A percentile compares a stretch with the other conserved stretches of the same genome.
These are phyloP conservation scores for Penicillium vulpinum DNA, from an alignment of 2,329 filamentous ascomycete species.

Conservation along the genomic window DNA sequence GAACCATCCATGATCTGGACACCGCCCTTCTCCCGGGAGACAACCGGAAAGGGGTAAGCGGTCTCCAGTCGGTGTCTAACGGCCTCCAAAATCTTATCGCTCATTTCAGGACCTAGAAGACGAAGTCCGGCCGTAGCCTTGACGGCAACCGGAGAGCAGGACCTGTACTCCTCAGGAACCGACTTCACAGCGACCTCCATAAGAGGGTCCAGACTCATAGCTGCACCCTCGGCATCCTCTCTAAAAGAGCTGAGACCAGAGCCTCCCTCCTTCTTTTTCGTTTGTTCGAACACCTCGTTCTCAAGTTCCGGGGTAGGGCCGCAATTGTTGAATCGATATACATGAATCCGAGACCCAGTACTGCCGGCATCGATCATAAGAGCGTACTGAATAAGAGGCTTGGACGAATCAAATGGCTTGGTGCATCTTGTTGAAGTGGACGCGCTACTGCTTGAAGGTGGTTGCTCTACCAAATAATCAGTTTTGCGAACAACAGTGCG, in stretches of 20 bases:
- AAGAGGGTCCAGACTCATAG: constrained; percentile 82
- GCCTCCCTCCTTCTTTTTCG: constrained; percentile 77
- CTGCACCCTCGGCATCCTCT: constrained; percentile 81
- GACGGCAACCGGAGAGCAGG: constrained; percentile 93
- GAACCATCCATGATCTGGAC: constrained; percentile 97
- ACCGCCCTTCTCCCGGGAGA: constrained; percentile 79
- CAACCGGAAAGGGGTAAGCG: constrained; percentile 90
- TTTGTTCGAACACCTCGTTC: constrained; percentile 90
- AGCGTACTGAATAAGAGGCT: constrained; percentile 94
- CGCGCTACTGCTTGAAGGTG: constrained; percentile 51
- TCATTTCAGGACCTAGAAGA: constrained; percentile 77
- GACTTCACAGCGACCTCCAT: constrained; percentile 81
- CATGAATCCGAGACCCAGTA: constrained; percentile 95
- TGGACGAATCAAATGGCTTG: constrained; percentile 79
- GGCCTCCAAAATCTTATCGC: constrained; percentile 78
- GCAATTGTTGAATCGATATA: constrained; percentile 99
- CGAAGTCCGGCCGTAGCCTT: constrained; percentile 95
- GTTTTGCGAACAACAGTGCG: background rate
- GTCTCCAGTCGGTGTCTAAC: constrained; percentile 83
- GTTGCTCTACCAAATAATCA: constrained; percentile 22
- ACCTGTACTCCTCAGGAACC: constrained; percentile 84
- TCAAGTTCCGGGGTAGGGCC: constrained; percentile 93
- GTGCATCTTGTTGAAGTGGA: constrained; percentile 66
- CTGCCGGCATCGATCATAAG: constrained; percentile 98
- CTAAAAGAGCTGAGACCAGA: constrained; percentile 82